Percentiles rank a stretch among this genome's conserved stretches.
phyloP scores from a whole-genome alignment of 2,329 filamentous ascomycete genomes.

The Xylariaceae sp. region DNA sequence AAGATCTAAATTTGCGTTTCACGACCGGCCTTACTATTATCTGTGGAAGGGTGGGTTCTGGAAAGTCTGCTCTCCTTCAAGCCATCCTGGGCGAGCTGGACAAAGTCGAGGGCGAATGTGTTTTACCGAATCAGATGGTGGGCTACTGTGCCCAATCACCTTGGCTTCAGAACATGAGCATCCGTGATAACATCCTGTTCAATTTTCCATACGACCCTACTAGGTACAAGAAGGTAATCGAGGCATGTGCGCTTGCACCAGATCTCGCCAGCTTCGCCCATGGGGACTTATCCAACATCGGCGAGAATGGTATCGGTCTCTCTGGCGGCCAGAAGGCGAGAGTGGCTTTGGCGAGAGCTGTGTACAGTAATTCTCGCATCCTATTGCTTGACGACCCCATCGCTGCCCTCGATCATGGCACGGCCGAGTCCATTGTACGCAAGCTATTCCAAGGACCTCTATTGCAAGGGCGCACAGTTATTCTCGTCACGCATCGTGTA shows the following conservation, averaged over 20 bases:
- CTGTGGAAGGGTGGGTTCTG: slow-evolving; percentile 64
- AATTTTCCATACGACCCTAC: slow-evolving; percentile 59
- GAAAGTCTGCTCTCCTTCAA: slow-evolving; percentile 66
- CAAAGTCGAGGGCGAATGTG: slow-evolving; percentile 58
- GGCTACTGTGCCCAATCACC: slow-evolving; percentile 66
- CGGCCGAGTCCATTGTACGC: slow-evolving; percentile 66
- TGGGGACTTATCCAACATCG: slow-evolving; percentile 64
- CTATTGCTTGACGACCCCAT: slow-evolving; percentile 68
- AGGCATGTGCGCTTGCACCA: slow-evolving; percentile 63
- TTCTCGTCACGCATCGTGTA: slow-evolving; percentile 83
- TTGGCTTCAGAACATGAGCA: slow-evolving; percentile 70
- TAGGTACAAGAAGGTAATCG: slow-evolving; percentile 64
- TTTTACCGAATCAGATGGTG: slow-evolving; percentile 56
- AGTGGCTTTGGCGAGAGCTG: slow-evolving; percentile 65
- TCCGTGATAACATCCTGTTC: slow-evolving; percentile 69
- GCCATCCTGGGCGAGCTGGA: slow-evolving; percentile 70
- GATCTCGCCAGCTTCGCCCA: slow-evolving; percentile 63
- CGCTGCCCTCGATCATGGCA: slow-evolving; percentile 67
- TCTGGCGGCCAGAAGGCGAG: slow-evolving; percentile 69
- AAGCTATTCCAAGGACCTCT: slow-evolving; percentile 65
- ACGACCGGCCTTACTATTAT: slow-evolving; percentile 59
- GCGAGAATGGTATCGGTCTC: slow-evolving; percentile 67
- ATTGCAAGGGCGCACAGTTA: slow-evolving; percentile 67
- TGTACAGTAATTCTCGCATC: slow-evolving; percentile 64
- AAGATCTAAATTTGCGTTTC: slow-evolving; percentile 53